phyloP scores from a whole-genome alignment of 2,329 filamentous ascomycete species.

The Escovopsis weberi region DNA sequence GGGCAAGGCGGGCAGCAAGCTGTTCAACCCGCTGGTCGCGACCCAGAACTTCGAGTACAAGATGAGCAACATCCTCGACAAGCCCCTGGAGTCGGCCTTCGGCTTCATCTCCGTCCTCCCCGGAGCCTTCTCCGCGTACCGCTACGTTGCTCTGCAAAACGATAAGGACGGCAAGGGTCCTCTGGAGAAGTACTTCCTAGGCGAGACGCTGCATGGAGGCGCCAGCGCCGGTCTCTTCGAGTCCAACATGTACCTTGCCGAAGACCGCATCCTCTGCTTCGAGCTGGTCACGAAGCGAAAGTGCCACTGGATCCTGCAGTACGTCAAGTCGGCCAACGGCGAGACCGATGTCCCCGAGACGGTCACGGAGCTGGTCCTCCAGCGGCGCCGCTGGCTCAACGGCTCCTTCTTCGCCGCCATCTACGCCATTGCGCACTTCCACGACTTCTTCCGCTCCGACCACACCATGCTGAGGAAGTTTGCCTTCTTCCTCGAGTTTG shows the following conservation, averaged over 20 bases:
- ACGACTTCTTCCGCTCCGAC: slow-evolving; percentile 87
- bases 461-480: slow-evolving; percentile 79
- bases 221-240: slow-evolving; percentile 92
- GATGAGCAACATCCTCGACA: slow-evolving; percentile 98
- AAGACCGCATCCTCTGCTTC: slow-evolving; percentile 97
- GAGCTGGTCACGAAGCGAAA: slow-evolving; percentile 96
- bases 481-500: slow-evolving; percentile 82
- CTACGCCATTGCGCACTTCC: slow-evolving; percentile 88
- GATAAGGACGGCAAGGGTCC: slow-evolving; percentile 90
- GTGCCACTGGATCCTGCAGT: slow-evolving; percentile 93
- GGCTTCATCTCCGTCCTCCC: slow-evolving; percentile 95
- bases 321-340: slow-evolving; percentile 92
- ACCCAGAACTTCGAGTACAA: slow-evolving; percentile 99
- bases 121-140: slow-evolving; percentile 96
- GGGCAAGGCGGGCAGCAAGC: slow-evolving; percentile 65
- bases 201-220: slow-evolving; percentile 88
- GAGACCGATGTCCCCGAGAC: slow-evolving; percentile 94
- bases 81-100: slow-evolving; percentile 91
- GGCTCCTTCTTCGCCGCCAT: slow-evolving; percentile 96
- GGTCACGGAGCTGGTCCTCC: slow-evolving; percentile 87
- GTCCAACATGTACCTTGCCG: slow-evolving; percentile 97
- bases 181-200: slow-evolving; percentile 90
- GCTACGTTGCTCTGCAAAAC: slow-evolving; percentile 87
- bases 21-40: slow-evolving; percentile 85
- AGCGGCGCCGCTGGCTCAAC: slow-evolving; percentile 94